These are phyloP conservation scores for Gillenia trifoliata DNA, from an alignment of 306 rosid species.

Conservation along the genomic window DNA sequence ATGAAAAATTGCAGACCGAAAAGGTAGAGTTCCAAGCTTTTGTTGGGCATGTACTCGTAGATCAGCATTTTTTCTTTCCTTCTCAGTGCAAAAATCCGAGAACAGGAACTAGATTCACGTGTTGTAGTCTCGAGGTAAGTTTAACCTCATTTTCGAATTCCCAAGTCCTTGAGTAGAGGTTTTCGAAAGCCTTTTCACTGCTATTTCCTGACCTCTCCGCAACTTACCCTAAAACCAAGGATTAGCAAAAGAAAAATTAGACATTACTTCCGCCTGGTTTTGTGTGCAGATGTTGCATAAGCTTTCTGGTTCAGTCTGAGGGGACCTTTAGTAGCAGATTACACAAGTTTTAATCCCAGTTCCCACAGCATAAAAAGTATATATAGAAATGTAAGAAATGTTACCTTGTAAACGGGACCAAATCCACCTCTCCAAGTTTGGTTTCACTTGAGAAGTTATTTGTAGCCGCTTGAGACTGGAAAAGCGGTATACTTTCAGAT, in stretches of 20 bases:
- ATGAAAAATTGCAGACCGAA: constrained; percentile 26
- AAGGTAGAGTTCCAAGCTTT: constrained; percentile 38
- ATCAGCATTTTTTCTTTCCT: constrained; percentile 38
- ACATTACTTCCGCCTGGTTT: no score
- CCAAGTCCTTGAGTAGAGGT: constrained; percentile 40
- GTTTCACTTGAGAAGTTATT: constrained; percentile 26
- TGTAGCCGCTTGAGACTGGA: constrained; percentile 19
- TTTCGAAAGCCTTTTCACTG: constrained; percentile 45
- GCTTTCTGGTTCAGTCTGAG: no score
- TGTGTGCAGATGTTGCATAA: no score
- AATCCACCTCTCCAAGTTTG: constrained; percentile 39
- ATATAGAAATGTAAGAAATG: not conserved
- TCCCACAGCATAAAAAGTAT: no score
- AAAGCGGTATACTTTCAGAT: constrained; percentile 25
- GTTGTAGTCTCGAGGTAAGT: constrained; percentile 43
- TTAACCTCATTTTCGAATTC: constrained; percentile 51
- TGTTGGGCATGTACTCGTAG: constrained; percentile 46
- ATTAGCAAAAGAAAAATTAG: no score
- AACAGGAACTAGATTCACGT: constrained; percentile 43
- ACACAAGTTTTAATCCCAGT: no score
- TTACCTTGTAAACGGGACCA: constrained; percentile 37
- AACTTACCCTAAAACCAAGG: constrained; percentile 14
- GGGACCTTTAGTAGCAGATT: no score
- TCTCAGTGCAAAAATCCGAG: constrained; percentile 33
- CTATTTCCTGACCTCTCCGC: constrained; percentile 29